Percentiles rank a stretch among this genome's conserved stretches.
phyloP scores from a whole-genome alignment of 371 early-diverging fungal genomes.

The Mortierella sp. region DNA sequence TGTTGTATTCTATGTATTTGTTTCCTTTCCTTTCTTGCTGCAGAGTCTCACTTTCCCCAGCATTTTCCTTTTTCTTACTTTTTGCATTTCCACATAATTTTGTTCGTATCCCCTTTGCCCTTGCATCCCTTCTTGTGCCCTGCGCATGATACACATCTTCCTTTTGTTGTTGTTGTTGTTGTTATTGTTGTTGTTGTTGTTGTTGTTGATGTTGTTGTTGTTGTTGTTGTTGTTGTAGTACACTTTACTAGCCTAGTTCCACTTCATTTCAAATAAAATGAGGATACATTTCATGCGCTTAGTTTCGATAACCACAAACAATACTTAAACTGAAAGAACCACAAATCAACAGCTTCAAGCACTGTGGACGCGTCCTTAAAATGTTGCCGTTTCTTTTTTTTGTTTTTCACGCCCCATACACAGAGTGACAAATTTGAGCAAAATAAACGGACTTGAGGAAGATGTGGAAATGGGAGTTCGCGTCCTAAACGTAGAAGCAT shows the following conservation, averaged over 20 bases:
- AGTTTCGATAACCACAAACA: neutral
- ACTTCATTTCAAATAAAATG: neutral
- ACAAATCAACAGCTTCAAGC: too few relatives aligned
- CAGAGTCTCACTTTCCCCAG: neutral
- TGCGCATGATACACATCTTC: too few relatives aligned
- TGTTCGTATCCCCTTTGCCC: too few relatives aligned
- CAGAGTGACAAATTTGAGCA: too few relatives aligned
- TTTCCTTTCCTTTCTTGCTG: neutral
- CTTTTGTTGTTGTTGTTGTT: too few relatives aligned
- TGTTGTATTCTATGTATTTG: neutral
- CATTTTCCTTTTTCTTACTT: neutral
- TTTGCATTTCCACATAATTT: neutral
- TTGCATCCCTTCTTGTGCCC: too few relatives aligned
- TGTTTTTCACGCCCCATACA: neutral
- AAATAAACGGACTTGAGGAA: neutral
- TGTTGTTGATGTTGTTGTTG: neutral
- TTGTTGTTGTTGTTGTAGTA: neutral
- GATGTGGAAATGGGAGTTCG: neutral
- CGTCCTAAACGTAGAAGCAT: neutral
- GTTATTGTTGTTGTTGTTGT: too few relatives aligned
- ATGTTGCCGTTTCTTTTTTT: neutral
- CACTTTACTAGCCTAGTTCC: neutral
- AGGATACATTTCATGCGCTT: neutral
- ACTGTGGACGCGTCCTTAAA: neutral
- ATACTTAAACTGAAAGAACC: too few relatives aligned